Conservation (phyloP, 208 protist species). For the Trichomonas tenax region DNA sequence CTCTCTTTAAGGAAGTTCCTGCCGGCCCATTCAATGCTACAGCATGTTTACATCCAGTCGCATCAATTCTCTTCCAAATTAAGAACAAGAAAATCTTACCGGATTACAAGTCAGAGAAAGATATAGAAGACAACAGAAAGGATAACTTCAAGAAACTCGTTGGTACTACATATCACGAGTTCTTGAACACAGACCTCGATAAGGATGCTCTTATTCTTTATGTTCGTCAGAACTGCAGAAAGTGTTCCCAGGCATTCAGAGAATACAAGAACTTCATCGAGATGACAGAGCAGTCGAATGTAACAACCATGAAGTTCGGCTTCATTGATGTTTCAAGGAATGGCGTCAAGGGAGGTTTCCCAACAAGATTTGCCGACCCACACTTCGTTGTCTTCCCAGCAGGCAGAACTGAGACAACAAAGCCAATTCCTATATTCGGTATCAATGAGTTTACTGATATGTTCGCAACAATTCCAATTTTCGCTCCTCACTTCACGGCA, state of each 20-base stretch:
- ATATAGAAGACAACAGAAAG: neutral
- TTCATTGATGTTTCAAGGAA: neutral
- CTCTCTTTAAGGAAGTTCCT: neutral
- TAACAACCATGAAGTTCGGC: neutral
- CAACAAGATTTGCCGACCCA: neutral
- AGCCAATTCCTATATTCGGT: neutral
- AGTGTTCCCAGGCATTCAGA: neutral
- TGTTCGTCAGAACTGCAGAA: neutral
- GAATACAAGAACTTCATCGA: neutral
- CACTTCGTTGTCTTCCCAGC: neutral
- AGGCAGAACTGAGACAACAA: neutral
- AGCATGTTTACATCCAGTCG: neutral
- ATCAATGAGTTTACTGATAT: neutral
- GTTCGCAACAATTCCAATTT: neutral
- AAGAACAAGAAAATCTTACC: neutral
- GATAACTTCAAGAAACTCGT: neutral
- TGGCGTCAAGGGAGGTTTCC: neutral
- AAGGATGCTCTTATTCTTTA: neutral
- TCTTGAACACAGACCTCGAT: neutral
- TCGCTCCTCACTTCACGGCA: neutral
- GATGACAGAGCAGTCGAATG: neutral
- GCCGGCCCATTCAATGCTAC: neutral
- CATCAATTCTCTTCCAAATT: neutral
- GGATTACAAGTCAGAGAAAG: neutral
- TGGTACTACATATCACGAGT: neutral